These are phyloP conservation scores for Lithospermum erythrorhizon DNA, from an alignment of 257 asterid genomes.

Conservation along the genomic window DNA sequence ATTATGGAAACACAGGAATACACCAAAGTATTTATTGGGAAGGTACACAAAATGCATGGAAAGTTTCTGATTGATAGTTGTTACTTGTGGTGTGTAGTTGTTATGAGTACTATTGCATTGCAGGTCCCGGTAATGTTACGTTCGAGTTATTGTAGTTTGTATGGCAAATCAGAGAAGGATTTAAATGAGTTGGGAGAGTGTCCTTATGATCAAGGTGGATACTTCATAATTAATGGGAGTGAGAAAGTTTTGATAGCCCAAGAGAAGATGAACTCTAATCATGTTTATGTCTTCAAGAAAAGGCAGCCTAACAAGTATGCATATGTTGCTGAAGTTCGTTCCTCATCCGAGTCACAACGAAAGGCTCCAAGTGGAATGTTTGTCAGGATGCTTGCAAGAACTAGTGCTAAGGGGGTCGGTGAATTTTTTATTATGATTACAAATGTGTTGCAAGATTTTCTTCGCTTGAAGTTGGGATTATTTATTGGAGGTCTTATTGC, in stretches of 20 bases:
- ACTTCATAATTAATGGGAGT: conserved; percentile 16
- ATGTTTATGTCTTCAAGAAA: conserved; percentile 16
- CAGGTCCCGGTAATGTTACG: conserved; percentile 71
- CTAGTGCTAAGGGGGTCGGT: conserved; percentile 15
- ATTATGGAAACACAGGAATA: conserved; percentile 68
- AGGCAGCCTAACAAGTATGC: conserved; percentile 15
- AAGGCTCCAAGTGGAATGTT: conserved; percentile 15
- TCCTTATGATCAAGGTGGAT: conserved; percentile 20
- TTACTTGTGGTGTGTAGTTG: no score
- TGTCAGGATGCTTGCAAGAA: conserved; percentile 15
- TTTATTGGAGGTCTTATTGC: neutral
- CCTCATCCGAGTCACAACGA: conserved; percentile 8
- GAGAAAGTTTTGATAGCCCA: conserved; percentile 17
- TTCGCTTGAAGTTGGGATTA: no score
- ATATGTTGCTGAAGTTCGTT: conserved; percentile 14
- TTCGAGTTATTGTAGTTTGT: conserved; percentile 64
- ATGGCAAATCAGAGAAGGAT: conserved; percentile 64
- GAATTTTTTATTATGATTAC: no score
- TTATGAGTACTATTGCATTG: neutral
- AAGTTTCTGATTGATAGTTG: no score
- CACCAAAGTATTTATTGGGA: conserved; percentile 68
- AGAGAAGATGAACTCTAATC: conserved; percentile 16
- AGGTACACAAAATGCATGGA: conserved; percentile 23
- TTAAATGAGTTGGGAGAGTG: conserved; percentile 54
- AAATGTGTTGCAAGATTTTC: no score